These are phyloP conservation scores for Pythium inflatum DNA, from an alignment of 352 stramenopile species.

Conservation along the genomic window DNA sequence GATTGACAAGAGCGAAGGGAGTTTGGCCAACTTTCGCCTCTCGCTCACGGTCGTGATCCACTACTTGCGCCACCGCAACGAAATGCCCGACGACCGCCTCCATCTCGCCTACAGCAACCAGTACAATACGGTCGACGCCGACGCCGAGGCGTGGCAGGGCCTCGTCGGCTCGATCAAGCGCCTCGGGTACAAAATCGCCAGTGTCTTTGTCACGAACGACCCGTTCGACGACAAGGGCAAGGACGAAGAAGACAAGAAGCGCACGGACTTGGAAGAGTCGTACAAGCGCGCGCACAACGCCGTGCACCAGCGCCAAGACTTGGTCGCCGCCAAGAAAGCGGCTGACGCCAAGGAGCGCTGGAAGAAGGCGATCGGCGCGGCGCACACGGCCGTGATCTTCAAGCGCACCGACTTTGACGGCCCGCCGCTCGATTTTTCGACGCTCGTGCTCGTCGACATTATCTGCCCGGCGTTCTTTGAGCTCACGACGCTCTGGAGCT, in stretches of 20 bases:
- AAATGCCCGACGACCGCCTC: constrained; percentile 83
- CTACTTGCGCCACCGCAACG: constrained; percentile 74
- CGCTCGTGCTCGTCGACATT: constrained; percentile 84
- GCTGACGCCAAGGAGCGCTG: constrained; percentile 49
- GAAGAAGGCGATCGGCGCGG: constrained; percentile 75
- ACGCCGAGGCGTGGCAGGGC: constrained; percentile 65
- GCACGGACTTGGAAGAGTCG: constrained; percentile 60
- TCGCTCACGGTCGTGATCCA: constrained; percentile 85
- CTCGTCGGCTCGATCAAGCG: constrained; percentile 48
- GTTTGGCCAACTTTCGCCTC: constrained; percentile 82
- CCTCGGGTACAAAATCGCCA: constrained; percentile 44
- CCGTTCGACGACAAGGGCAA: constrained; percentile 82
- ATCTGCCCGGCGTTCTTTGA: constrained; percentile 84
- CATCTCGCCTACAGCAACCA: constrained; percentile 50
- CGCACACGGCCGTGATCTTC: constrained; percentile 72
- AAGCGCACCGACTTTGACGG: constrained; percentile 81
- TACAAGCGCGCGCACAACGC: constrained; percentile 28
- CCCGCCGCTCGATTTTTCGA: constrained; percentile 81
- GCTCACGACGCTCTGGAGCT: constrained; percentile 72
- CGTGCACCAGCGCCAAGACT: constrained; percentile 57
- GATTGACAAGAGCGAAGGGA: constrained; percentile 85
- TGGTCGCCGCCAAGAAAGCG: constrained; percentile 25
- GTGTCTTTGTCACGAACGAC: constrained; percentile 59
- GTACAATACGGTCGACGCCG: constrained; percentile 59
- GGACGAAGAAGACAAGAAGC: constrained; percentile 69